Evolutionary conservation across 805 yeast genomes (phyloP).

Genomic region (Pichia cabralensis): DNA sequence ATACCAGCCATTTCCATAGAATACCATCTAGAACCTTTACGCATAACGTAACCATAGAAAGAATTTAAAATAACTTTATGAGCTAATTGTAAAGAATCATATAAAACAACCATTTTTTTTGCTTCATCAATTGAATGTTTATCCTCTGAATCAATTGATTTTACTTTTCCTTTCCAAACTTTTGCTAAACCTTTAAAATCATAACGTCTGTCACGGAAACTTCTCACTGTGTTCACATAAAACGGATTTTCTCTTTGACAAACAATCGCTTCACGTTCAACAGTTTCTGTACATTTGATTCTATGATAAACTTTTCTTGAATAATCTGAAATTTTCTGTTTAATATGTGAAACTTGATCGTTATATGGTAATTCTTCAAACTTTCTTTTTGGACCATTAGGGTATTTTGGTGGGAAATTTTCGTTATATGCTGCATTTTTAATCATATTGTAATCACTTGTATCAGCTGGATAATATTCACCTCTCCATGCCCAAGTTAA

Average conservation of each 20-base stretch:
- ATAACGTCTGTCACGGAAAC: conserved; percentile 91
- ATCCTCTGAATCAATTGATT: conserved; percentile 44
- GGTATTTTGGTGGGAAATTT: conserved; percentile 52
- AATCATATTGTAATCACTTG: conserved; percentile 85
- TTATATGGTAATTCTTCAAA: conserved; percentile 70
- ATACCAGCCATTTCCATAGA: conserved; percentile 99
- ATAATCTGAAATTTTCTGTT: conserved; percentile 72
- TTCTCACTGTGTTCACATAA: conserved; percentile 88
- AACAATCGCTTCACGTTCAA: conserved; percentile 84
- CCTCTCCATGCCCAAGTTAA: conserved; percentile 99
- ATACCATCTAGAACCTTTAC: conserved; percentile 98
- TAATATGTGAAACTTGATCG: conserved; percentile 69
- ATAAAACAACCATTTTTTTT: conserved; percentile 82
- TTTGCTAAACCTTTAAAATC: conserved; percentile 91
- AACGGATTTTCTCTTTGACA: conserved; percentile 98
- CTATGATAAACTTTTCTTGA: conserved; percentile 79
- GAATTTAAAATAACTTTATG: conserved; percentile 95
- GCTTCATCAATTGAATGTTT: conserved; percentile 74
- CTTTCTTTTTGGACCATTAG: conserved; percentile 46
- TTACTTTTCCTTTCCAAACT: conserved; percentile 80
- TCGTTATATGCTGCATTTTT: conserved; percentile 76
- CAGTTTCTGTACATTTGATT: conserved; percentile 70
- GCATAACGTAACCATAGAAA: conserved; percentile 96
- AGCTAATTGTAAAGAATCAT: conserved; percentile 92
- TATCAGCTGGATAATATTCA: conserved; percentile 83